Percentiles rank a stretch among this genome's conserved stretches.
phyloP scores from a whole-genome alignment of 805 yeast species.

The Hanseniaspora vineae region DNA sequence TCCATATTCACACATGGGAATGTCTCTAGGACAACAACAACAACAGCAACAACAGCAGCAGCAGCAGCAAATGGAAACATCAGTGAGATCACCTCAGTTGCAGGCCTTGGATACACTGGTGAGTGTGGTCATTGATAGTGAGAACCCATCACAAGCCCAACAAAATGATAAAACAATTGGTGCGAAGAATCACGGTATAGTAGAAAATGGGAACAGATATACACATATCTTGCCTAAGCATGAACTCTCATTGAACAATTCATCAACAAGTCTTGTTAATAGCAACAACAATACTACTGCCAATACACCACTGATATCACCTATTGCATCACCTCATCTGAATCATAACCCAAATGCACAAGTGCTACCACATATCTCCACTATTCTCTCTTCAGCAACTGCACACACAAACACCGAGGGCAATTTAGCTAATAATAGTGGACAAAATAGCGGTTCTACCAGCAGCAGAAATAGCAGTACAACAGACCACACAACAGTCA shows the following conservation, averaged over 20 bases:
- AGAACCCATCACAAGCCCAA: background rate
- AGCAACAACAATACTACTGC: background rate
- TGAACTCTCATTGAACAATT: background rate
- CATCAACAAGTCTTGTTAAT: too few species aligned
- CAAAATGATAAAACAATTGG: too few species aligned
- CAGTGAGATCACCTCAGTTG: background rate
- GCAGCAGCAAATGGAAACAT: background rate
- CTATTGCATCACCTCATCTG: background rate
- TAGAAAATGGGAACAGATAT: background rate
- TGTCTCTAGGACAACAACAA: background rate
- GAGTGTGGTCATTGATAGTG: background rate
- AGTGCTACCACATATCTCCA: slow-evolving; percentile 14
- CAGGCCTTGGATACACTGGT: background rate
- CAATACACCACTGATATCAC: background rate
- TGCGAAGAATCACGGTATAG: too few species aligned
- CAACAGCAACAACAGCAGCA: too few species aligned
- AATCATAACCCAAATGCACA: background rate
- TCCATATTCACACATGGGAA: background rate
- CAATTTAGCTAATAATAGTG: background rate
- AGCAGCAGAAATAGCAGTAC: background rate
- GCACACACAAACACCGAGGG: background rate
- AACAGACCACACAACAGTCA: background rate
- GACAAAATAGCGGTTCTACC: background rate
- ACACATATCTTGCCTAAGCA: background rate
- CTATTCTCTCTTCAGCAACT: slow-evolving; percentile 4